A percentile compares a stretch with the other conserved stretches of the same genome.
These are phyloP conservation scores for Tylopilus rubrobrunneus DNA, from an alignment of 768 basidiomycete genomes.

Conservation along the genomic window DNA sequence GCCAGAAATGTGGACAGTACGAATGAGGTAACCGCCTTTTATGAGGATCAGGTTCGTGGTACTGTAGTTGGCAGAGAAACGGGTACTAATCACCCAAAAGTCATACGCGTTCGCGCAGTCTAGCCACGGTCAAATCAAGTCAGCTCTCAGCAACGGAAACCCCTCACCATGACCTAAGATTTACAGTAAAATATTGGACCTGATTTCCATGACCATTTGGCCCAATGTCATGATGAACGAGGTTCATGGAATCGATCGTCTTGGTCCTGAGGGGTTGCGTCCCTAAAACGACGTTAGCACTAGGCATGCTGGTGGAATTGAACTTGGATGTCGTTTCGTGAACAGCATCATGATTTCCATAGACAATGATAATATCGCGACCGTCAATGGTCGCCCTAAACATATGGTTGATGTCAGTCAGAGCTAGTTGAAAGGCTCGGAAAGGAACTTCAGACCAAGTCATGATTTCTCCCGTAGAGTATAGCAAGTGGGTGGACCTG, in stretches of 20 bases:
- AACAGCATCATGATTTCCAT: constrained; percentile 44
- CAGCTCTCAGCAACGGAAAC: not conserved
- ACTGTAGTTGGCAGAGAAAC: constrained; percentile 30
- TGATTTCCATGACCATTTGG: constrained; percentile 45
- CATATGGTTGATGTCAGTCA: not conserved
- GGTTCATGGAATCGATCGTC: constrained; percentile 31
- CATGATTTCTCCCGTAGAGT: constrained; percentile 48
- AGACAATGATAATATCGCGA: constrained; percentile 45
- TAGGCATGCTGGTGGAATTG: constrained; percentile 21
- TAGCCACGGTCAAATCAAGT: constrained; percentile 16
- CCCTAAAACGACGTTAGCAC: constrained; percentile 18
- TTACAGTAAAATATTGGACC: constrained; percentile 37
- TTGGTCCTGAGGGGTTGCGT: constrained; percentile 34
- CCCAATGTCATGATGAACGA: constrained; percentile 42
- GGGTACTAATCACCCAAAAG: constrained; percentile 48
- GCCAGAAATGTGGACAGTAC: constrained; percentile 35
- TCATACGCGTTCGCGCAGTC: constrained; percentile 48
- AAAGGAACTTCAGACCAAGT: constrained; percentile 36
- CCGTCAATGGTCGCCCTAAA: constrained; percentile 45
- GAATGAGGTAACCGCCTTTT: constrained; percentile 47
- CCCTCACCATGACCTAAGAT: constrained; percentile 42
- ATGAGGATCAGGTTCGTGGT: constrained; percentile 43
- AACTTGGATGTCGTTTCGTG: constrained; percentile 49
- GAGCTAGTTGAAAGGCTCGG: not conserved
- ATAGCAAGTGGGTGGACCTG: constrained; percentile 41